phyloP scores from a whole-genome alignment of 1,284 basidiomycete species.

The Austroboletus novae-zelandiae region DNA sequence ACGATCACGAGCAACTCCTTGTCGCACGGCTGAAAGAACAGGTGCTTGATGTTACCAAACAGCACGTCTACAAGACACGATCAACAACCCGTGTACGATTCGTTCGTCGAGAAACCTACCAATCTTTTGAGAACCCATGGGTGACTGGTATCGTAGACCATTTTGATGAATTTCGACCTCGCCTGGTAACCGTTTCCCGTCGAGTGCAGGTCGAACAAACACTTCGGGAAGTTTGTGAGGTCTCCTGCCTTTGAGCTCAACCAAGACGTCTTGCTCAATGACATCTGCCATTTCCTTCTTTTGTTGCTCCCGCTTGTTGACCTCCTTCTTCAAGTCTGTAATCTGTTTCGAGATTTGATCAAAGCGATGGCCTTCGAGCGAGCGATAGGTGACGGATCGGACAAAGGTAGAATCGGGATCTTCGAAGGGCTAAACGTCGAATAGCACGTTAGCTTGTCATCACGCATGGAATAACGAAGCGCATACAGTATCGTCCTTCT shows the following conservation, averaged over 20 bases:
- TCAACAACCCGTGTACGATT: constrained; percentile 5
- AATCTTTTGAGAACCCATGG: constrained; percentile 86
- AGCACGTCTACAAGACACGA: constrained; percentile 67
- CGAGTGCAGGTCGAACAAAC: constrained; percentile 90
- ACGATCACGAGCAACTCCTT: constrained; percentile 94
- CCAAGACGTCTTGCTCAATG: constrained; percentile 88
- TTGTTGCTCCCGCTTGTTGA: constrained; percentile 96
- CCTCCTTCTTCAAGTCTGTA: constrained; percentile 93
- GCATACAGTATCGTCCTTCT: constrained; percentile 94
- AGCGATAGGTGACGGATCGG: constrained; percentile 93
- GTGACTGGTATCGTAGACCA: constrained; percentile 91
- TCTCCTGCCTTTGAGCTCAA: constrained; percentile 84
- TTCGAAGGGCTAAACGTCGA: constrained; percentile 78
- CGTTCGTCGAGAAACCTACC: constrained; percentile 47
- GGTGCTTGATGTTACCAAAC: constrained; percentile 97
- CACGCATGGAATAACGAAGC: background rate
- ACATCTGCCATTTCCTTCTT: constrained; percentile 99
- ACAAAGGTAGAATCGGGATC: constrained; percentile 97
- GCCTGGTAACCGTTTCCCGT: constrained; percentile 90
- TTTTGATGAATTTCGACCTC: constrained; percentile 98
- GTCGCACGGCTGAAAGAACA: constrained; percentile 99
- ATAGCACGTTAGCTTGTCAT: constrained; percentile 5
- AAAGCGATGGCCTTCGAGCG: constrained; percentile 86
- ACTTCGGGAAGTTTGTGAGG: constrained; percentile 87
- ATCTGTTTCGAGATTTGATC: constrained; percentile 90